Conservation (phyloP, 257 asterid species). For the Solanum bukasovii region DNA sequence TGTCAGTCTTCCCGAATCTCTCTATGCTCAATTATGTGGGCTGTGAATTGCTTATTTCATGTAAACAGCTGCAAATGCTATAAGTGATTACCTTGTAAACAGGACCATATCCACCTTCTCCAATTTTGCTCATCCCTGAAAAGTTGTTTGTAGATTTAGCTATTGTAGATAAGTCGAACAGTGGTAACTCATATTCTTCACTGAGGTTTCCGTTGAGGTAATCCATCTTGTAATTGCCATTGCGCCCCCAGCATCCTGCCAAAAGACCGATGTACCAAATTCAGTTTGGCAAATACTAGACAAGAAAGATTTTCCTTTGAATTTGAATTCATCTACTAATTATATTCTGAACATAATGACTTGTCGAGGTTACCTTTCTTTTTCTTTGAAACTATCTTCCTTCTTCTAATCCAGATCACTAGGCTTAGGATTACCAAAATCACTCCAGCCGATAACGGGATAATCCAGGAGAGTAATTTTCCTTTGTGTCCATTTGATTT, state of each 20-base stretch:
- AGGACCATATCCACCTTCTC: conserved; percentile 26
- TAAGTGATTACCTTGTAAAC: conserved; percentile 17
- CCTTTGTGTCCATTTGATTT: not conserved
- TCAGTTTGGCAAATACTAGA: not conserved
- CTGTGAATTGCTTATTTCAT: not conserved
- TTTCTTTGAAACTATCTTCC: not conserved
- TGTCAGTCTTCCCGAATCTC: not conserved
- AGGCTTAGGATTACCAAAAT: not conserved
- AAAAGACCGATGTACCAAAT: not conserved
- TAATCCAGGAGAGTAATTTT: not conserved
- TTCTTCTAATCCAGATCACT: not conserved
- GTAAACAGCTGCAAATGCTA: not conserved
- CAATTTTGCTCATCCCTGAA: conserved; percentile 10
- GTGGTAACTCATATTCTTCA: conserved; percentile 16
- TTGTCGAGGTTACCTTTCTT: not conserved
- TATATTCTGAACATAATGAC: not conserved
- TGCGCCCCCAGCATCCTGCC: not conserved
- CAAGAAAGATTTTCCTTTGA: not conserved
- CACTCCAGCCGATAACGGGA: not conserved
- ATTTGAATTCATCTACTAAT: not conserved
- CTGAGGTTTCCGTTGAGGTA: not conserved
- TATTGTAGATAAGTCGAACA: conserved; percentile 10
- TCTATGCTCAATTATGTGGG: not conserved
- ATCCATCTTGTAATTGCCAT: not conserved
- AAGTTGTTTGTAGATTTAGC: conserved; percentile 13